These are phyloP conservation scores for Clausena lansium DNA, from an alignment of 345 rosid species.

Conservation along the genomic window DNA sequence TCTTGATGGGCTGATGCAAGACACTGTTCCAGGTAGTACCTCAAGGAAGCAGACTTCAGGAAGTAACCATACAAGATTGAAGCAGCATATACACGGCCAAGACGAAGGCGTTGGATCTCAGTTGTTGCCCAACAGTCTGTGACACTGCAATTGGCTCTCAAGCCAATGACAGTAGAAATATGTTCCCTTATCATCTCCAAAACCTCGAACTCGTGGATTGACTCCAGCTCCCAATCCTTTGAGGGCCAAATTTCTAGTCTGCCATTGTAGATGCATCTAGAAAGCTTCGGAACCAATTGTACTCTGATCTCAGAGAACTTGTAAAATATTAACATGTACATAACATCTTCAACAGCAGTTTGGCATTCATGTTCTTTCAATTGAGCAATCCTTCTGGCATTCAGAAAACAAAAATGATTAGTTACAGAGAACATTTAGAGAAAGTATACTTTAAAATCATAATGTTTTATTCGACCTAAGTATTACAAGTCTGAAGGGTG, in stretches of 20 bases:
- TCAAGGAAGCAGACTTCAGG: conserved; percentile 71
- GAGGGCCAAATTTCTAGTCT: conserved; percentile 90
- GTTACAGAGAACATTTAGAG: conserved; percentile 1
- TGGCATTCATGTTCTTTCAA: conserved; percentile 64
- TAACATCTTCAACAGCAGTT: conserved; percentile 80
- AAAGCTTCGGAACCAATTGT: conserved; percentile 82
- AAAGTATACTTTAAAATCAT: conserved; percentile 1
- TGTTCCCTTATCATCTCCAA: conserved; percentile 78
- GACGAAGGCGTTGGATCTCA: conserved; percentile 47
- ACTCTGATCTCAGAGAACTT: conserved; percentile 85
- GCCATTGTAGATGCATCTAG: conserved; percentile 71
- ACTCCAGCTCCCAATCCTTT: conserved; percentile 92
- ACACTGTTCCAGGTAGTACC: conserved; percentile 61
- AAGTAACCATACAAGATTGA: conserved; percentile 86
- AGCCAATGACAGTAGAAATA: conserved; percentile 64
- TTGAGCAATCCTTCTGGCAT: conserved; percentile 73
- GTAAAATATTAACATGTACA: conserved; percentile 77
- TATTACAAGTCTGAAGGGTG: background rate
- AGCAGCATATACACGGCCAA: conserved; percentile 53
- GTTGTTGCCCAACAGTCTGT: conserved; percentile 87
- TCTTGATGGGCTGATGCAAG: conserved; percentile 31
- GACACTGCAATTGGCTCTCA: conserved; percentile 71
- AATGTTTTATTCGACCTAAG: background rate
- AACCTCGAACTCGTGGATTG: conserved; percentile 64
- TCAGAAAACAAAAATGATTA: background rate